Evolutionary conservation across 495 filamentous ascomycete species (phyloP), one percentile per base, ranked within the genome.

Genomic region (Neohortaea acidophila): DNA sequence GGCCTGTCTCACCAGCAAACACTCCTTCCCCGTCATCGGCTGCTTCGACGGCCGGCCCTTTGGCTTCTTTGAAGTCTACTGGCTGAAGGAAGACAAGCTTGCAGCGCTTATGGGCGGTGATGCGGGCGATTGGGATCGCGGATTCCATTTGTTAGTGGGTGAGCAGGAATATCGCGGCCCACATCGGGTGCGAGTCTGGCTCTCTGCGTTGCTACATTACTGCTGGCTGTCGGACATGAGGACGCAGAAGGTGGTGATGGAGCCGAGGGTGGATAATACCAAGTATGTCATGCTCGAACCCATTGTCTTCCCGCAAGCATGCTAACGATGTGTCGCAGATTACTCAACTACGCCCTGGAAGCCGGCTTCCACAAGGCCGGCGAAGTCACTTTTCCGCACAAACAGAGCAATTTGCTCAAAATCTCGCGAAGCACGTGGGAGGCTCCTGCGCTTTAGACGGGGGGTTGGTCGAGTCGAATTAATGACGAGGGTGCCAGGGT

Each of bases 11-110:
- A 67, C 65, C 9, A 70, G 63, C 21, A 65, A 63, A 8, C 79
- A 94, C 57, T 83, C 73, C 34, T 94, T 94, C 61, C 91, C 89
- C 0, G 81, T 77, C 1, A 87, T 97, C 47, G 89, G 83, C 21
- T 75, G 80, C 62, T 97, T 86, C 85, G 83, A 92, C 45, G 86
- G 83, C 2, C 79, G 86, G 41, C 89, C 89, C 0, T 97, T 96
- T 59, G 89, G 89, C 0, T 97, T 91, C 50, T 93, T 97, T 52
- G 91, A 97, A 63, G 70, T 97, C 26, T 97, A 97, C 61, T 97
- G 91, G 91, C 86, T 89, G 2, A 93, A 93, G 49, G 89, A 97
- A 55, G 91, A 96, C 52, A 59, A 60, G 1, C 53, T 97, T 17
- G 84, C 81, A 0, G 60, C 79, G 34, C 53, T 87, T 21, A 69